Percentiles rank a stretch among this genome's conserved stretches.
These are phyloP conservation scores for Kandelia obovata DNA, from an alignment of 345 rosid genomes.

Conservation along the genomic window DNA sequence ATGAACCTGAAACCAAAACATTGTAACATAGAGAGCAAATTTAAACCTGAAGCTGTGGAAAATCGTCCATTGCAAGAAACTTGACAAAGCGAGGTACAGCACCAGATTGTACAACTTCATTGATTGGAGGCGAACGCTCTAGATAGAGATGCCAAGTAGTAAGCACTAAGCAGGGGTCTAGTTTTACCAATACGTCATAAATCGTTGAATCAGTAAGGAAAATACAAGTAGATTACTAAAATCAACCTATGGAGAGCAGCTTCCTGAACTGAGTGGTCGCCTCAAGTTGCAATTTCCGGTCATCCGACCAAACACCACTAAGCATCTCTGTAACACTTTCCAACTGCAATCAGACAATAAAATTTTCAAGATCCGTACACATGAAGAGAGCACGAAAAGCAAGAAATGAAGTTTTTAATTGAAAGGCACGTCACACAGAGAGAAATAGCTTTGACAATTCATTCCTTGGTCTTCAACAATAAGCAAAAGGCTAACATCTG, in stretches of 20 bases:
- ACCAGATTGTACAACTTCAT: slow-evolving; percentile 31
- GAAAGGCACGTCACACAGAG: too few relatives aligned
- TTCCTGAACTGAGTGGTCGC: slow-evolving; percentile 30
- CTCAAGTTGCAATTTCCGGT: slow-evolving; percentile 19
- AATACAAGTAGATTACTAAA: background rate
- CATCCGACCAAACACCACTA: slow-evolving; percentile 27
- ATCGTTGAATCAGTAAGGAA: background rate
- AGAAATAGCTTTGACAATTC: too few relatives aligned
- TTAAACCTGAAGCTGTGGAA: slow-evolving; percentile 30
- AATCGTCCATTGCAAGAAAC: slow-evolving; percentile 28
- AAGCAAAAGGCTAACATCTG: too few relatives aligned
- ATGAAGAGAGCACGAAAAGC: background rate
- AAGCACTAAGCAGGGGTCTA: background rate
- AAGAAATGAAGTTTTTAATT: background rate
- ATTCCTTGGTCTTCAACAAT: too few relatives aligned
- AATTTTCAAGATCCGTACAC: background rate
- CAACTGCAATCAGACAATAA: slow-evolving; percentile 11
- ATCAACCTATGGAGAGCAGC: slow-evolving; percentile 26
- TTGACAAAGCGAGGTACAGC: slow-evolving; percentile 32
- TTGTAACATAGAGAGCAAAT: background rate
- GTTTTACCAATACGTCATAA: background rate
- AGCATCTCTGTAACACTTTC: slow-evolving; percentile 24
- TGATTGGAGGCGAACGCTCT: slow-evolving; percentile 28
- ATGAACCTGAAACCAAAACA: background rate
- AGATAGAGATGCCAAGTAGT: background rate